Base-by-base conservation (phyloP, 1,284 basidiomycete genomes). In the Sporisorium iseilematis-ciliati region DNA sequence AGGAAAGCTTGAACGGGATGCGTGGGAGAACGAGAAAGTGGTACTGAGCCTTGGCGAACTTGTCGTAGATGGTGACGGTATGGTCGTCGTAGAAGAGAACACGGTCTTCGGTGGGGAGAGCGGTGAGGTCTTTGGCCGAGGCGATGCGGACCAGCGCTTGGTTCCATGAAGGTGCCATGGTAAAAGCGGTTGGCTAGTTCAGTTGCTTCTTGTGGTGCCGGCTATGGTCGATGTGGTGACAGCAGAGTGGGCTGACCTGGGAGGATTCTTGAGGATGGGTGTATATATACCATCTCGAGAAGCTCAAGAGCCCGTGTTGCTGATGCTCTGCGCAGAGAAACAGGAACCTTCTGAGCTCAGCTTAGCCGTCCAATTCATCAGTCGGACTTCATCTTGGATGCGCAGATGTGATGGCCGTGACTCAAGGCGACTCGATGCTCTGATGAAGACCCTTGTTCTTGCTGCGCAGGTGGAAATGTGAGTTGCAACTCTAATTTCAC, bases 41-140 rank as follows among this genome's bases (percentile, higher is more conserved):
- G 50, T 71, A 78, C 14, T 73, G 71, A 1, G 81, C 85, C 75
- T 97, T 97, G 7, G 93, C 93, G 83, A 89, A 97, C 20, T 88
- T 89, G 86, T 97, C 95, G 82, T 91, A 93, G 57, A 97, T 89
- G 3, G 92, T 92, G 43, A 95, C 79, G 0, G 91, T 90, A 55
- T 87, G 87, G 2, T 88, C 85, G 12, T 89, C 90, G 69, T 90
- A 87, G n/a, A 88, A 86, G 71, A 94, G 90, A 18, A 91, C 88
- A 29, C 92, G 82, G 0, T 90, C 89, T 0, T 71, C 64, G 3
- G 68, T 43, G 2, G 66, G 52, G 10, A 75, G n/a, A 1, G 46
- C 12, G 1, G 45, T 29, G 2, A 58, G 72, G n/a, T 75, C 66
- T 8, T 58, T 55, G 38, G 66, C 55, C 7, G 66, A 70, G 20